Conservation (phyloP, 495 filamentous ascomycete genomes). For the Talaromyces thailandensis region DNA sequence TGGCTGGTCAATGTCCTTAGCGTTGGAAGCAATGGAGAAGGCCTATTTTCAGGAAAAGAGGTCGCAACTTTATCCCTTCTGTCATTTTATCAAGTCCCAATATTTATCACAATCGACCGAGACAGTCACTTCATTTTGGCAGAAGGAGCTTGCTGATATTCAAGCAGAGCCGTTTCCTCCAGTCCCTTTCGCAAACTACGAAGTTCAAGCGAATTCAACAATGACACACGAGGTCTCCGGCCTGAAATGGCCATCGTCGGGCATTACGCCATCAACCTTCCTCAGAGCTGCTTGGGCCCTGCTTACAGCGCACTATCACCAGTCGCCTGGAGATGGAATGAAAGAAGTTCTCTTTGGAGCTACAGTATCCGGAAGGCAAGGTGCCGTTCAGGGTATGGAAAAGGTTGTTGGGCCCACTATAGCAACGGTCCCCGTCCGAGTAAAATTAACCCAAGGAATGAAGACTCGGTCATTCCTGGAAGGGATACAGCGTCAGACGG, state of each 20-base stretch:
- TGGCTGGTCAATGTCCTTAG: slow-evolving; percentile 11
- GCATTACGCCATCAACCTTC: slow-evolving; percentile 36
- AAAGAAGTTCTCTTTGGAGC: neutral
- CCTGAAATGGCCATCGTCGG: slow-evolving; percentile 1
- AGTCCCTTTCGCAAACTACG: slow-evolving; percentile 1
- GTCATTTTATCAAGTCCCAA: neutral
- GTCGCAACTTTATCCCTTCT: too few species aligned
- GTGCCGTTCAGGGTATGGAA: slow-evolving; percentile 39
- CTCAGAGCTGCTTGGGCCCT: slow-evolving; percentile 23
- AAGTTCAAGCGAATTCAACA: slow-evolving; percentile 20
- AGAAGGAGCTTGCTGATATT: neutral
- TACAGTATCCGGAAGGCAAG: slow-evolving; percentile 41
- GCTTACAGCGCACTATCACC: too few species aligned
- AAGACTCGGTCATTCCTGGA: slow-evolving; percentile 24
- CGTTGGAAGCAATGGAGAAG: slow-evolving; percentile 8
- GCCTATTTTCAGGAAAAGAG: slow-evolving; percentile 21
- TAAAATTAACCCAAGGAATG: slow-evolving; percentile 17
- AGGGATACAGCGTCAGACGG: slow-evolving; percentile 33
- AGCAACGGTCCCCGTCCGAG: slow-evolving; percentile 48
- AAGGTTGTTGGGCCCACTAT: slow-evolving; percentile 49
- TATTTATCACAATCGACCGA: neutral
- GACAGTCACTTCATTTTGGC: neutral
- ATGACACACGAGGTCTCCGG: slow-evolving; percentile 19
- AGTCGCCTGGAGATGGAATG: neutral
- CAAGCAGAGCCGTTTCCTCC: neutral